A percentile compares a stretch with the other conserved stretches of the same genome.
These are phyloP conservation scores for Clavispora asparagi DNA, from an alignment of 805 yeast species.

Conservation along the genomic window DNA sequence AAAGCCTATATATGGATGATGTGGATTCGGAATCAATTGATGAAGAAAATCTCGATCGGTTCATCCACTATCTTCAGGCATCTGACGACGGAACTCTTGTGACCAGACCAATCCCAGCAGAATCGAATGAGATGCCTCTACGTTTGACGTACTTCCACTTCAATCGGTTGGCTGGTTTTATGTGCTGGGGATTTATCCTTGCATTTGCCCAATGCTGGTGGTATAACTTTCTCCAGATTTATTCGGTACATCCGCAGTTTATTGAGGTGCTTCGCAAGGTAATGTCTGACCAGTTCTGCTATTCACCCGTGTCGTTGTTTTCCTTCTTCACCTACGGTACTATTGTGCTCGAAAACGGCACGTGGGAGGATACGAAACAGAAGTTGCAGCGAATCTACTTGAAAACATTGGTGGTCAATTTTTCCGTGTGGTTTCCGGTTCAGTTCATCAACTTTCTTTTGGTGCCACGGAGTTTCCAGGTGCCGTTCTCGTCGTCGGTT, in stretches of 20 bases:
- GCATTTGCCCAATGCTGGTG: constrained; percentile 84
- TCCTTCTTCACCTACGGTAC: constrained; percentile 83
- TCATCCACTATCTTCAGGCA: constrained; percentile 30
- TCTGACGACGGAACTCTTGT: constrained; percentile 14
- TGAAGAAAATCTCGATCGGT: constrained; percentile 25
- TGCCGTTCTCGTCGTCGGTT: constrained; percentile 81
- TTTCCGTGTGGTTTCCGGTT: constrained; percentile 77
- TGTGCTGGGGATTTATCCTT: constrained; percentile 81
- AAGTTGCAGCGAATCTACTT: constrained; percentile 66
- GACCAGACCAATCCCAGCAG: neutral
- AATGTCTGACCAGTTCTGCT: constrained; percentile 82
- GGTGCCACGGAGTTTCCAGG: constrained; percentile 71
- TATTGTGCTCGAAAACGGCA: constrained; percentile 71
- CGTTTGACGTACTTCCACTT: constrained; percentile 51
- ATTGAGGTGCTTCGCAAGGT: constrained; percentile 84
- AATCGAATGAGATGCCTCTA: constrained; percentile 1
- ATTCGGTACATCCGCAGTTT: constrained; percentile 75
- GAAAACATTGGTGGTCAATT: constrained; percentile 62
- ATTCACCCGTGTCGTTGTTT: constrained; percentile 79
- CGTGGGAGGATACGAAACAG: constrained; percentile 52
- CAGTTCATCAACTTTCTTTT: constrained; percentile 70
- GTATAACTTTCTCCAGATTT: constrained; percentile 81
- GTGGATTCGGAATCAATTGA: constrained; percentile 7
- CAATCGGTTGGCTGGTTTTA: constrained; percentile 69
- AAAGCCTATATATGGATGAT: neutral